Evolutionary conservation across 2,329 filamentous ascomycete species (phyloP), one percentile per base, ranked within the genome.

Genomic region (Colletotrichum phormii): DNA sequence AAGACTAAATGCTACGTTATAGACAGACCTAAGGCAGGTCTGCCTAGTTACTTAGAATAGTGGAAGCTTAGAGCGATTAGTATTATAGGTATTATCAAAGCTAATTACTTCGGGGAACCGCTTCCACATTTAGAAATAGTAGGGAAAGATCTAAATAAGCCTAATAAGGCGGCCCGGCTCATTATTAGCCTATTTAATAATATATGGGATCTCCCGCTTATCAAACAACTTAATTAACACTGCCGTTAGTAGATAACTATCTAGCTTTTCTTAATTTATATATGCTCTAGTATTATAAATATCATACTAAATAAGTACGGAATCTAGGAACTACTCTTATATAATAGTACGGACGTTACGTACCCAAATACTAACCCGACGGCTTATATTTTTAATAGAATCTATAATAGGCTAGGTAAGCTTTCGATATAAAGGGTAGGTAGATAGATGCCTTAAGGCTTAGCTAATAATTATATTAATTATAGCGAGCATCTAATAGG

Each of bases 161-260:
- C 69, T 64, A 70, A 76, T 26, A 9, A 76, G 71, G 7, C 74
- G 62, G 46, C 70, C 57, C 2, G 65, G 70, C 1, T 76, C 26
- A 55, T 76, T 63, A 15, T 67, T 51, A 1, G 59, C 66, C 74
- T 67, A 77, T 46, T 76, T 74, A 4, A 64, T 67, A 61, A 76
- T 31, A 61, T 77, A 76, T 24, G 67, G 72, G 64, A 76, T 64
- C 1, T 71, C 42, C 15, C 22, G 65, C 60, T 76, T 54, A 57
- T 77, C 65, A 51, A 77, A 76, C 9, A 73, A 67, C 54, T 74
- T 75, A 58, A 77, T 75, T 5, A 76, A 59, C 68, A 73, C 69
- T 33, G 64, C 69, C 22, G 71, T 76, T 57, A 70, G 54, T 13
- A 26, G 57, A 24, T 65, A 53, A 8, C 73, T 64, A 42, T 70